Conservation (phyloP, 1,284 basidiomycete species). For the Fomitopsis schrenkii region DNA sequence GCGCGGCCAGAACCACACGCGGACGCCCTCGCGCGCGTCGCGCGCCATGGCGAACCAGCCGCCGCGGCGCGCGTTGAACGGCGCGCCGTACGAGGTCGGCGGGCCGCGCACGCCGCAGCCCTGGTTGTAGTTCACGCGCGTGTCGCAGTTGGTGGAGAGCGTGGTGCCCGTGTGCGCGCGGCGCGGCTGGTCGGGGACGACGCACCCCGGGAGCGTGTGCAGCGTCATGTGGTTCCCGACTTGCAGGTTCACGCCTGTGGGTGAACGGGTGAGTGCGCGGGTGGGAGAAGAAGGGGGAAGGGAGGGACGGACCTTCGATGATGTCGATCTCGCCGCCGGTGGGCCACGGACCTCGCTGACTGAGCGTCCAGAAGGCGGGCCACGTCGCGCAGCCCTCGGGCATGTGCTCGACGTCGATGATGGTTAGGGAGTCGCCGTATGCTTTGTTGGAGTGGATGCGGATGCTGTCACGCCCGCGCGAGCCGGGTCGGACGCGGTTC, state of each 20-base stretch:
- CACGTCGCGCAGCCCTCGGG: constrained; percentile 53
- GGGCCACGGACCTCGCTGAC: constrained; percentile 48
- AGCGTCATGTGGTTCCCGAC: constrained; percentile 45
- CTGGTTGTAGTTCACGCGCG: constrained; percentile 46
- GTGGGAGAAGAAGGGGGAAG: not conserved
- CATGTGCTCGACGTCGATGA: constrained; percentile 54
- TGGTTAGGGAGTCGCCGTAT: constrained; percentile 40
- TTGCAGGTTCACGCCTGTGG: constrained; percentile 41
- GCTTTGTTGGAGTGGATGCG: constrained; percentile 42
- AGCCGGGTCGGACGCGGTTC: constrained; percentile 27
- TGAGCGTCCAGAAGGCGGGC: constrained; percentile 68
- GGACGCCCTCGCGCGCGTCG: constrained; percentile 34
- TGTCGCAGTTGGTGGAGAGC: constrained; percentile 45
- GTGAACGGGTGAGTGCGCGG: not conserved
- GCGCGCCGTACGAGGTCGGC: constrained; percentile 41
- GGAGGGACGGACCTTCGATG: constrained; percentile 37
- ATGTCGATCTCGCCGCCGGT: constrained; percentile 49
- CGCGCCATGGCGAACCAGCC: constrained; percentile 48
- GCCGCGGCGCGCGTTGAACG: constrained; percentile 47
- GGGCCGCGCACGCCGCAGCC: constrained; percentile 57
- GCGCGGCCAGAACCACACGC: constrained; percentile 54
- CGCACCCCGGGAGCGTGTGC: constrained; percentile 48
- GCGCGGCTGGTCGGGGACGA: constrained; percentile 27
- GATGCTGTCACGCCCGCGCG: constrained; percentile 46
- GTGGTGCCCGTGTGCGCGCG: constrained; percentile 23